These are phyloP conservation scores for Eucalyptus sp. DNA, from an alignment of 345 rosid species.

Conservation along the genomic window DNA sequence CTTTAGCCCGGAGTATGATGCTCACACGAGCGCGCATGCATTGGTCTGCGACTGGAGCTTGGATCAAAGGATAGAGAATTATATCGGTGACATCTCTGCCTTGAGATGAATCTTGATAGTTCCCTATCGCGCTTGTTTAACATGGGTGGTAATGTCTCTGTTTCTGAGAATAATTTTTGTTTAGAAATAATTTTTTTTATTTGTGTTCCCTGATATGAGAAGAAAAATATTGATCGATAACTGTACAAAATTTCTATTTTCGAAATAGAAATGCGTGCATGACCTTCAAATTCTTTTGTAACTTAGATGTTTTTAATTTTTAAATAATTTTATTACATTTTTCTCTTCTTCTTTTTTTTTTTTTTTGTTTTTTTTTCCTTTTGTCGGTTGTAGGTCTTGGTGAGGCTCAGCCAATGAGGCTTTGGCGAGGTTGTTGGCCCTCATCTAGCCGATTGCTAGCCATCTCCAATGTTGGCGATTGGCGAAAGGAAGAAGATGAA, in stretches of 20 bases:
- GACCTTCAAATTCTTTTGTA: too few species aligned
- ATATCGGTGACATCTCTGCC: neutral
- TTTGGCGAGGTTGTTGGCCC: rapidly evolving
- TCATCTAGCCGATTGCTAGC: rapidly evolving
- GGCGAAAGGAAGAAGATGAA: too few species aligned
- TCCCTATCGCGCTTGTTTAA: neutral
- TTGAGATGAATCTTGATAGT: neutral
- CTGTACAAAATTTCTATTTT: rapidly evolving
- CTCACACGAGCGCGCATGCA: neutral
- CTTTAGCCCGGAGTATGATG: neutral
- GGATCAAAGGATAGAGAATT: neutral
- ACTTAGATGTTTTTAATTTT: too few species aligned
- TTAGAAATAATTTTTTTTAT: too few species aligned
- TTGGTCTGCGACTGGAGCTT: neutral
- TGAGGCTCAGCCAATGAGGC: too few species aligned
- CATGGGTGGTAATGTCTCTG: rapidly evolving
- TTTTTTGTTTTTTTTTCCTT: too few species aligned
- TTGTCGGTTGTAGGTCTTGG: too few species aligned
- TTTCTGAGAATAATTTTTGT: too few species aligned
- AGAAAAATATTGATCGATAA: rapidly evolving
- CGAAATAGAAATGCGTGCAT: rapidly evolving
- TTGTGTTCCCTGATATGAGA: too few species aligned
- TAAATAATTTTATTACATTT: too few species aligned
- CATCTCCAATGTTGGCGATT: too few species aligned
- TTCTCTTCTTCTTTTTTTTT: too few species aligned